Evolutionary conservation across 306 rosid genomes (phyloP).

Genomic region (Arachis hypogaea): DNA sequence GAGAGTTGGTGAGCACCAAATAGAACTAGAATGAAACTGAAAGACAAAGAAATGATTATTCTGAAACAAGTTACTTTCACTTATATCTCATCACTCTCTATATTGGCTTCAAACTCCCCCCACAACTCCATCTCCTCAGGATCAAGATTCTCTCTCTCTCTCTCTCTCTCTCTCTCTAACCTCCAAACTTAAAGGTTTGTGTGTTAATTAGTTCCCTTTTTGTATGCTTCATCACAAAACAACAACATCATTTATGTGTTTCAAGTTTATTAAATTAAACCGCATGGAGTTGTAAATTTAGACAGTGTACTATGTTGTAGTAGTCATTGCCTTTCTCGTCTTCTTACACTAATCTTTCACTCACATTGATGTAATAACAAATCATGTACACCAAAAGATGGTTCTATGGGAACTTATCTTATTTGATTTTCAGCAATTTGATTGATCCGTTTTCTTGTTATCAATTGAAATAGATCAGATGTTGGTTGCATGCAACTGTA

Average conservation of each 20-base stretch:
- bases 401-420: no score
- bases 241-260: no score
- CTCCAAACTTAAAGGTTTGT: no score
- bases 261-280: no score
- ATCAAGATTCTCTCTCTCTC: background rate
- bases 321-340: background rate
- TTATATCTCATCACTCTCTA: constrained; percentile 48
- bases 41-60: constrained; percentile 55
- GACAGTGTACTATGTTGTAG: background rate
- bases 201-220: no score
- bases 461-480: constrained; percentile 41
- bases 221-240: no score
- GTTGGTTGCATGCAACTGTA: constrained; percentile 47
- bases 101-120: no score
- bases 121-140: no score
- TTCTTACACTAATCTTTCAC: background rate
- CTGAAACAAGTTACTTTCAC: constrained; percentile 45
- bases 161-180: constrained; percentile 13
- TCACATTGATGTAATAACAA: no score
- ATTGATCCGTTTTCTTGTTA: background rate
- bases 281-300: background rate
- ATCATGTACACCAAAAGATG: no score
- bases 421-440: background rate
- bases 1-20: constrained; percentile 60
- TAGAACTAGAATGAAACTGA: constrained; percentile 37